Evolutionary conservation across 495 filamentous ascomycete genomes (phyloP).

Genomic region (Aspergillus bertholletiae): DNA sequence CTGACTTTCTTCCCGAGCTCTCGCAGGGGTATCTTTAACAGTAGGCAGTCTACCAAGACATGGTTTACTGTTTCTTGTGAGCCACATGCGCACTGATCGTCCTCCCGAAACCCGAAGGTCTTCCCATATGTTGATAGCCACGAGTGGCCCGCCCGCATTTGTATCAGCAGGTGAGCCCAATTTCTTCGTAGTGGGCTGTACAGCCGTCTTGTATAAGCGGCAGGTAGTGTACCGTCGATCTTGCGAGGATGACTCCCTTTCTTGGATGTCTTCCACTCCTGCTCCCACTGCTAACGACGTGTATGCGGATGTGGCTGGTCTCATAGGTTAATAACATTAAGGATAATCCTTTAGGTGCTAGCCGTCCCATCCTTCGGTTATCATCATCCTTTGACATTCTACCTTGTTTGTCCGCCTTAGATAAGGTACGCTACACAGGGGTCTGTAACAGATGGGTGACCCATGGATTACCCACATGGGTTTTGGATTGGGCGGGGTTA

Average conservation of each 20-base stretch:
- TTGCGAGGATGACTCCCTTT: slow-evolving; percentile 4
- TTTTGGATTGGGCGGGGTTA: no score
- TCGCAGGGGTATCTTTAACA: neutral
- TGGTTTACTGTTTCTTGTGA: slow-evolving; percentile 5
- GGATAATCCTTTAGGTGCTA: no score
- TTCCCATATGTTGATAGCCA: slow-evolving; percentile 6
- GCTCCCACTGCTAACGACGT: no score
- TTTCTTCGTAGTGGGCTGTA: slow-evolving; percentile 6
- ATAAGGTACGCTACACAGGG: no score
- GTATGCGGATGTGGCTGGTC: no score
- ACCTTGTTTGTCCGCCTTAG: no score
- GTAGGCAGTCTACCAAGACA: slow-evolving; percentile 3
- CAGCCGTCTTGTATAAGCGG: neutral
- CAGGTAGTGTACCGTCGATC: slow-evolving; percentile 7
- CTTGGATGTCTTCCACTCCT: slow-evolving; percentile 6
- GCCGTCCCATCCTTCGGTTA: no score
- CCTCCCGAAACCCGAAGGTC: neutral
- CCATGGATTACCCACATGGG: no score
- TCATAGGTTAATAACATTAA: no score
- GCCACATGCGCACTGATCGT: slow-evolving; percentile 7
- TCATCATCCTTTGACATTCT: no score
- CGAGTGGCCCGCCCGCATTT: slow-evolving; percentile 7
- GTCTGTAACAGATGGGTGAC: no score
- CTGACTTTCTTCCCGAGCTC: neutral
- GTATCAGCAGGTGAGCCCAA: slow-evolving; percentile 1